Percentiles rank a stretch among this genome's conserved stretches.
phyloP scores from a whole-genome alignment of 805 yeast species.

The Candida schatavii region DNA sequence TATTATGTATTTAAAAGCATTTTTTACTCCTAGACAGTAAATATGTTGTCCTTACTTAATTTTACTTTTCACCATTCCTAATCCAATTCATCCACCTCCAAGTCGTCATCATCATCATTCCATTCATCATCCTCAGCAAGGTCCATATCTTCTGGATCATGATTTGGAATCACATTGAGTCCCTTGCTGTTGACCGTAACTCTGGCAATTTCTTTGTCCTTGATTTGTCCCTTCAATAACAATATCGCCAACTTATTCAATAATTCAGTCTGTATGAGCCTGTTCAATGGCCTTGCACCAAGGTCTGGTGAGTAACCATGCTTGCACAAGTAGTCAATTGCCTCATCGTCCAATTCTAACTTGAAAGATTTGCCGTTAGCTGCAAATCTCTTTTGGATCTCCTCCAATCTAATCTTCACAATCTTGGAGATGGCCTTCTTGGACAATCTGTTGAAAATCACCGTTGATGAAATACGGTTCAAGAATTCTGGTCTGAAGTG shows the following conservation, averaged over 20 bases:
- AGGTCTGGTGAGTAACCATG: constrained; percentile 89
- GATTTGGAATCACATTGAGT: constrained; percentile 82
- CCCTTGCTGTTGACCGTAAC: constrained; percentile 61
- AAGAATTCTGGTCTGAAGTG: constrained; percentile 98
- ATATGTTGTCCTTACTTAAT: not conserved
- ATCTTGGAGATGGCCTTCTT: constrained; percentile 90
- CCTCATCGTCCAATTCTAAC: constrained; percentile 70
- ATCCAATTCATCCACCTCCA: constrained; percentile 38
- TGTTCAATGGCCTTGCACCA: constrained; percentile 95
- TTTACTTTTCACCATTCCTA: not conserved
- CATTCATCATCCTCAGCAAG: constrained; percentile 57
- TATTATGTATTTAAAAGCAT: no score
- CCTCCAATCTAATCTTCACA: constrained; percentile 78
- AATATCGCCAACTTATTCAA: constrained; percentile 88
- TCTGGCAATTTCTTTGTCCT: constrained; percentile 81
- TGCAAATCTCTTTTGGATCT: constrained; percentile 82
- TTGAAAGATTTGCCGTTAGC: constrained; percentile 76
- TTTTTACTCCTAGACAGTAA: no score
- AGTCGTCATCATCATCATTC: constrained; percentile 59
- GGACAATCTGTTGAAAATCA: constrained; percentile 89
- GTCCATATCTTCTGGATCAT: constrained; percentile 53
- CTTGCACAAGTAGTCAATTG: constrained; percentile 76
- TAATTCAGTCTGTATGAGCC: constrained; percentile 85
- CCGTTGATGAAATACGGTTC: constrained; percentile 91
- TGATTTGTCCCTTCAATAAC: constrained; percentile 80